Base-by-base conservation (phyloP, 257 asterid genomes). In the Solanum habrochaites region DNA sequence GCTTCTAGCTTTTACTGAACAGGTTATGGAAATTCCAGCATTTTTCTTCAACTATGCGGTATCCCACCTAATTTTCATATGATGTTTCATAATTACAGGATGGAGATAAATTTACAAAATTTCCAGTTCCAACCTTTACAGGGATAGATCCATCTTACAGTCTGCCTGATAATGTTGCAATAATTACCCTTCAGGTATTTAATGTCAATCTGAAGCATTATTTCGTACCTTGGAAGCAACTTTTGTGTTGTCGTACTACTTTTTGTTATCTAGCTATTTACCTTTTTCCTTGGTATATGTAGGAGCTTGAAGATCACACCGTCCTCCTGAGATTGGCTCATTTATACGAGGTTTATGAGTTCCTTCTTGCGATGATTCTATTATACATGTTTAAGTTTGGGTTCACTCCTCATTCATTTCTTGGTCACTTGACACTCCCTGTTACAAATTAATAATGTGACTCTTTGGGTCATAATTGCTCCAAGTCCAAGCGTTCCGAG, bases 301-400 rank as follows among this genome's bases (percentile, higher is more conserved):
- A 96, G 99, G 99, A 94, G 91, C 98, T 96, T 80, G 94, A 93
- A 86, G 94, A 93, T 21, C 92, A 94, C 66, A 88, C 83, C 7
- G 95, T 93, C 66, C 94, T 97, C 75, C 92, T 97, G 43, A 98
- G 99, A 1, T 89, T 97, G 92, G 99, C 99, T 31, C 99, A 97
- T 92, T 83, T 97, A 92, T 97, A 93, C 70, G 99, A 97, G 99
- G 99, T 97, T 91, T 71, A 18, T 81, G 85, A 23, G 4, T 81
- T 77, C 42, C 69, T 60, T 85, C 56, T 80, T 85, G 88, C 66
- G 80, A 52, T 47, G 66, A 74, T 71, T 16, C 39, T 20, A 9
- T 12, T 40, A 42, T 67, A 42, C 15, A 8, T 85, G 42, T 18
- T 40, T 31, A 29, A 18, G 56, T 84, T 40, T 40, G 5, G 6